Conservation (phyloP, 345 rosid species). For the Cardamine occulta region DNA sequence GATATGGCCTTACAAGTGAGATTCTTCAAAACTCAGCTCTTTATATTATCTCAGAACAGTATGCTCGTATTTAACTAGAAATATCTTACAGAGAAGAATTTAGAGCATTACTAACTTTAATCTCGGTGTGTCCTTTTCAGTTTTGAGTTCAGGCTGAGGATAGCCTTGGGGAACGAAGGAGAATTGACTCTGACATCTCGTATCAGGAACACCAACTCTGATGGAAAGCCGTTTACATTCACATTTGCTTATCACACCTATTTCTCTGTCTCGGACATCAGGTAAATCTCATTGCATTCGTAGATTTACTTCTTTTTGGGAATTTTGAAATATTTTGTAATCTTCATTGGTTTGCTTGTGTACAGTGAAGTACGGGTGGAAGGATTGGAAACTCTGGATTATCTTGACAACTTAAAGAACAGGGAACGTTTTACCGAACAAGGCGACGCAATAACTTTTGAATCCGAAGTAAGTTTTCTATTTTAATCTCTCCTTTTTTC, state of each 20-base stretch:
- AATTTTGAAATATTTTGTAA: conserved; percentile 1
- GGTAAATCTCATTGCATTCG: conserved; percentile 52
- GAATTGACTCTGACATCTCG: conserved; percentile 87
- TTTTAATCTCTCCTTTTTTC: conserved; percentile 9
- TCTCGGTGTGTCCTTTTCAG: conserved; percentile 46
- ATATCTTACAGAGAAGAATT: conserved; percentile 5
- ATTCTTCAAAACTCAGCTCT: conserved; percentile 26
- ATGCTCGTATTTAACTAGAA: neutral
- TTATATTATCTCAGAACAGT: neutral
- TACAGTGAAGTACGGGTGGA: conserved; percentile 95
- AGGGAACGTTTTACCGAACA: conserved; percentile 89
- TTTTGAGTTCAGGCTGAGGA: conserved; percentile 88
- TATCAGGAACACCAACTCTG: conserved; percentile 74
- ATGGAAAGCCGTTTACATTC: conserved; percentile 87
- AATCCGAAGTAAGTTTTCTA: conserved; percentile 68
- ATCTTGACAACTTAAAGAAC: conserved; percentile 84
- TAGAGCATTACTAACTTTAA: conserved; percentile 15
- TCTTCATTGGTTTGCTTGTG: conserved; percentile 31
- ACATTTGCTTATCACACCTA: conserved; percentile 97
- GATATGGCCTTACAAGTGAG: conserved; percentile 84
- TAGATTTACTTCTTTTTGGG: neutral
- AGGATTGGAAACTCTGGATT: conserved; percentile 91
- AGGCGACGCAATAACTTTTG: conserved; percentile 95
- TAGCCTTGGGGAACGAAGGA: conserved; percentile 80
- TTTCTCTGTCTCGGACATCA: conserved; percentile 93